phyloP scores from a whole-genome alignment of 768 basidiomycete genomes.

The Suillus alpinus region DNA sequence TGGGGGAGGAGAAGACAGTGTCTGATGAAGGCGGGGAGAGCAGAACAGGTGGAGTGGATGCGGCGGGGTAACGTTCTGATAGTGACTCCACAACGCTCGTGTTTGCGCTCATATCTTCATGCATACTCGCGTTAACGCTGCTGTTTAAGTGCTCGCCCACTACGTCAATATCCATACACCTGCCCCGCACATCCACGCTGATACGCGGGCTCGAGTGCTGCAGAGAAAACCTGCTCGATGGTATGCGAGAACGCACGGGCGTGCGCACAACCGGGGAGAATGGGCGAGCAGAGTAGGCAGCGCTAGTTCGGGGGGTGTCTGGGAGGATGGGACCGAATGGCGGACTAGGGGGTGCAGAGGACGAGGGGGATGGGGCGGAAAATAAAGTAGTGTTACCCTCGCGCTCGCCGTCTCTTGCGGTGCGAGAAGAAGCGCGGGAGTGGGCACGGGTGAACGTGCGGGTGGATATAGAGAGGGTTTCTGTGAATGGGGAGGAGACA shows the following conservation, averaged over 20 bases:
- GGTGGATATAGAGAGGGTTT: neutral
- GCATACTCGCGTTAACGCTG: neutral
- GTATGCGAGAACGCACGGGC: neutral
- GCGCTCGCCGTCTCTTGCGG: conserved; percentile 12
- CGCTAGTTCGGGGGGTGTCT: conserved; percentile 26
- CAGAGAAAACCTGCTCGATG: neutral
- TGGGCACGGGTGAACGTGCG: conserved; percentile 14
- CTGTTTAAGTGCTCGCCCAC: neutral
- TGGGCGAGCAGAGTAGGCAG: conserved; percentile 24
- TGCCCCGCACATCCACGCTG: neutral
- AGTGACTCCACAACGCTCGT: conserved; percentile 22
- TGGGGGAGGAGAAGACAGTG: conserved; percentile 10
- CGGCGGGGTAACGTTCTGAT: conserved; percentile 29
- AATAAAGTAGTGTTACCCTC: neutral
- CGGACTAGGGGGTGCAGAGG: neutral
- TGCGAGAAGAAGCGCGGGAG: neutral
- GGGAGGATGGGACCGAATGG: conserved; percentile 29
- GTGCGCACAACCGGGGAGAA: conserved; percentile 25
- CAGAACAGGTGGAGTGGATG: conserved; percentile 26
- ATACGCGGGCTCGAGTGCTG: neutral
- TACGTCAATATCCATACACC: neutral
- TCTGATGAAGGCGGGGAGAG: conserved; percentile 22
- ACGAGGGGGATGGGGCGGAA: neutral
- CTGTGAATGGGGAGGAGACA: conserved; percentile 26
- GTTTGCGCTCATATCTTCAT: neutral